Percentiles rank a stretch among this genome's conserved stretches.
phyloP scores from a whole-genome alignment of 495 filamentous ascomycete genomes.

The Penicillium fimorum region DNA sequence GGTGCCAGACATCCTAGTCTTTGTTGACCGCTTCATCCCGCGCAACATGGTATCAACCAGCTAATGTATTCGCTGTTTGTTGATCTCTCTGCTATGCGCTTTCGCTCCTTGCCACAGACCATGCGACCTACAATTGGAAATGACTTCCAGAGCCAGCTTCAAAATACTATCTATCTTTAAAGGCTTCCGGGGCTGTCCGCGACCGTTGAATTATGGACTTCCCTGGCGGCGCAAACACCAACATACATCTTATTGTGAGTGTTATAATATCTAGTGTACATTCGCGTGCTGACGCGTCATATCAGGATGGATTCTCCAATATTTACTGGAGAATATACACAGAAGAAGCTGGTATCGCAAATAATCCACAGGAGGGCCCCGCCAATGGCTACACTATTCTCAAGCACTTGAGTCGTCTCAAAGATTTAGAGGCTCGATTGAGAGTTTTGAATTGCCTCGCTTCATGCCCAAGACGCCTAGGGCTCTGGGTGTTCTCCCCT shows the following conservation, averaged over 20 bases:
- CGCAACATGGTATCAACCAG: conserved; percentile 25
- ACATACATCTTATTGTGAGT: conserved; percentile 49
- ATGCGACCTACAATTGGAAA: conserved; percentile 30
- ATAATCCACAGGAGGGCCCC: conserved; percentile 35
- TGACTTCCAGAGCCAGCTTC: conserved; percentile 33
- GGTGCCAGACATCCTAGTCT: not conserved
- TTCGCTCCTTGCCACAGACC: conserved; percentile 7
- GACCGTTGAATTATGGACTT: conserved; percentile 48
- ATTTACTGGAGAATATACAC: conserved; percentile 53
- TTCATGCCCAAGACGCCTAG: conserved; percentile 43
- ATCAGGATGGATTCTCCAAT: conserved; percentile 48
- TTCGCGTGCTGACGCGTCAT: conserved; percentile 17
- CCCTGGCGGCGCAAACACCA: conserved; percentile 47
- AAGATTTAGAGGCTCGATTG: conserved; percentile 43
- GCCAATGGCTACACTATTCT: conserved; percentile 45
- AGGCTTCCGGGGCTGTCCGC: conserved; percentile 31
- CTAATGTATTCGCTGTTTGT: conserved; percentile 22
- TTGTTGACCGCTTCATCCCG: conserved; percentile 3
- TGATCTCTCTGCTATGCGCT: conserved; percentile 10
- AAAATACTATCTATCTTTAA: conserved; percentile 31
- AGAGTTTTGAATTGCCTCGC: conserved; percentile 41
- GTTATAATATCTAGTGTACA: not conserved
- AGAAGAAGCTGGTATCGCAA: conserved; percentile 39
- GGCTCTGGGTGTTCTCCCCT: conserved; percentile 46
- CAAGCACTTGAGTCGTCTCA: conserved; percentile 46